Percentiles rank a stretch among this genome's conserved stretches.
Conservation (phyloP, 148 eudicot species). For the Cornus florida region DNA sequence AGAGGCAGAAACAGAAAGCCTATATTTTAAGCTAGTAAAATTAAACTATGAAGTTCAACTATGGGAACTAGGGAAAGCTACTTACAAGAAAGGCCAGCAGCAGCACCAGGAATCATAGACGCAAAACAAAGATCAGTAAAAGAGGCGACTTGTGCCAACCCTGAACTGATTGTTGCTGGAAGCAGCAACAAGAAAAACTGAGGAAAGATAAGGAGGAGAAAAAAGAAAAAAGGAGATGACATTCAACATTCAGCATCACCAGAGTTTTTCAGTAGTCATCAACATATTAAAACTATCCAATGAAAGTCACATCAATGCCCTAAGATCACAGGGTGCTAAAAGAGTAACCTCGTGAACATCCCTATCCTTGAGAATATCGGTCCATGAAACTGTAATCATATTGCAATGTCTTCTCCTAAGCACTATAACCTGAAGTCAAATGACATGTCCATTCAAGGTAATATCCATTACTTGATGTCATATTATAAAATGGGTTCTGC, state of each 20-base stretch:
- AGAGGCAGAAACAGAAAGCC: not conserved
- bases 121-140: slow-evolving; percentile 19
- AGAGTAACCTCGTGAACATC: slow-evolving; percentile 10
- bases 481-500: not conserved
- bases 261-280: not conserved
- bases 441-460: not conserved
- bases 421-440: slow-evolving; percentile 6
- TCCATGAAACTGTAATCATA: slow-evolving; percentile 9
- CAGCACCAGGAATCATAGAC: slow-evolving; percentile 18
- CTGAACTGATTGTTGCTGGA: slow-evolving; percentile 12
- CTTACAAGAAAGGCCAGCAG: slow-evolving; percentile 19
- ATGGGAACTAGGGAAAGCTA: not conserved
- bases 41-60: not conserved
- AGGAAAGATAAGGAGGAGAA: not conserved
- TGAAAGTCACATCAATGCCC: not conserved
- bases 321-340: not conserved
- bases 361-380: not conserved
- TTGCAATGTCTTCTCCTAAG: not conserved
- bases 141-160: slow-evolving; percentile 15
- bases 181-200: slow-evolving; percentile 18
- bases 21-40: not conserved
- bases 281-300: not conserved
- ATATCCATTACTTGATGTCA: not conserved
- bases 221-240: not conserved
- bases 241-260: not conserved